Conservation (phyloP, 2,329 filamentous ascomycete species). For the Exophiala viscosa region DNA sequence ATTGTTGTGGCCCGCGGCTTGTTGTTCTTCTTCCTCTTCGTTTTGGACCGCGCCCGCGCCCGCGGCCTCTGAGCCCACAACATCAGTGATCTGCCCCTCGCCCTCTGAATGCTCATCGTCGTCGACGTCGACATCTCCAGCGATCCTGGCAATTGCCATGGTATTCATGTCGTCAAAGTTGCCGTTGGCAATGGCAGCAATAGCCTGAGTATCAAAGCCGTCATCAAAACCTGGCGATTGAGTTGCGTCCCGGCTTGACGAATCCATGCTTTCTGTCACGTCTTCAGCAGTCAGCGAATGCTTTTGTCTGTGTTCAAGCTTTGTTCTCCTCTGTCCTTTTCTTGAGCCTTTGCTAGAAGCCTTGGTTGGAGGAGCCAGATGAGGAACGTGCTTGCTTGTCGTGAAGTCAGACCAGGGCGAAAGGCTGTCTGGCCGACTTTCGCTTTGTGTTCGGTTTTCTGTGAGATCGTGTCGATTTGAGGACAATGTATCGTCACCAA, state of each 20-base stretch:
- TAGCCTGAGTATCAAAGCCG: constrained; percentile 27
- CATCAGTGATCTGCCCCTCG: constrained; percentile 15
- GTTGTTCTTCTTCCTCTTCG: constrained; percentile 20
- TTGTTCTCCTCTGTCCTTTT: constrained; percentile 32
- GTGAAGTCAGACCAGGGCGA: constrained; percentile 87
- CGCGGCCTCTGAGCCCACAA: background rate
- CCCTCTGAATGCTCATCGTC: constrained; percentile 32
- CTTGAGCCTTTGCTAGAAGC: constrained; percentile 24
- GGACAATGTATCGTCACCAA: constrained; percentile 52
- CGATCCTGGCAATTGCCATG: constrained; percentile 27
- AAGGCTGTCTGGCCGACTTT: constrained; percentile 26
- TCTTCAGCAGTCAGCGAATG: constrained; percentile 22
- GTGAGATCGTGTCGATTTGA: constrained; percentile 26
- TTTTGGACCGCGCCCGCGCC: background rate
- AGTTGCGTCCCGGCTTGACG: constrained; percentile 32
- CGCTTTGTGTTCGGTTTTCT: constrained; percentile 50
- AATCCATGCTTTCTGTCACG: constrained; percentile 18
- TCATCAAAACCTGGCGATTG: constrained; percentile 22
- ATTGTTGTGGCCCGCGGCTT: constrained; percentile 23
- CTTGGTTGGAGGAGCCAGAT: constrained; percentile 16
- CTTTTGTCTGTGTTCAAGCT: constrained; percentile 12
- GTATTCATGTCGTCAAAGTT: constrained; percentile 29
- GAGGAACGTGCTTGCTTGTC: constrained; percentile 64
- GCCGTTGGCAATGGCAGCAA: constrained; percentile 27
- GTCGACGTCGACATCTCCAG: constrained; percentile 21